Evolutionary conservation across 208 protist species (phyloP).

Genomic region (Entamoeba dispar): DNA sequence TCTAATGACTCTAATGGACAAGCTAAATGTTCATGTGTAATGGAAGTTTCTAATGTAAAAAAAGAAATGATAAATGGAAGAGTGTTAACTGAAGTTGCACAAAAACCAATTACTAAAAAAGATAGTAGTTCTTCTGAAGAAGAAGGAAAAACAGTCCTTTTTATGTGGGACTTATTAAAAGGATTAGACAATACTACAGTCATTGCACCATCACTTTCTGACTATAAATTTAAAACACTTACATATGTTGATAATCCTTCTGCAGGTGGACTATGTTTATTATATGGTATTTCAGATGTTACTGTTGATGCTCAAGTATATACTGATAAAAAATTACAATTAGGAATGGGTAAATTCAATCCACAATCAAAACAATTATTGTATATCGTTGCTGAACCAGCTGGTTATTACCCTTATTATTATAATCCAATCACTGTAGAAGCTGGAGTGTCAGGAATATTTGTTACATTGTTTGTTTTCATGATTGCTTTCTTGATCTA

Average conservation of each 20-base stretch:
- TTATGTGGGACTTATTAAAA: neutral
- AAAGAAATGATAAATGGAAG: too few relatives aligned
- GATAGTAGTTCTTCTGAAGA: too few relatives aligned
- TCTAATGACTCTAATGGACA: too few relatives aligned
- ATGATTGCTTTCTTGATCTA: neutral
- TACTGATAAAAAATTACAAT: neutral
- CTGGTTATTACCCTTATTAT: neutral
- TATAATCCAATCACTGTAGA: neutral
- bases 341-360: neutral
- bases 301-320: neutral
- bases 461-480: neutral
- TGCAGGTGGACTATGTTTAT: neutral
- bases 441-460: neutral
- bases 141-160: too few relatives aligned
- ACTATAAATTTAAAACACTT: neutral
- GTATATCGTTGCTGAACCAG: neutral
- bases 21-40: too few relatives aligned
- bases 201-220: neutral
- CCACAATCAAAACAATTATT: neutral
- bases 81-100: too few relatives aligned
- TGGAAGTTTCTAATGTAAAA: too few relatives aligned
- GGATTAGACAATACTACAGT: neutral
- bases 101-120: too few relatives aligned
- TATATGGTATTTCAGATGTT: neutral
- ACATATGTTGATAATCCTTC: neutral